These are phyloP conservation scores for Deuterostichococcus epilithicus DNA, from an alignment of 139 green algal genomes.

Conservation along the genomic window DNA sequence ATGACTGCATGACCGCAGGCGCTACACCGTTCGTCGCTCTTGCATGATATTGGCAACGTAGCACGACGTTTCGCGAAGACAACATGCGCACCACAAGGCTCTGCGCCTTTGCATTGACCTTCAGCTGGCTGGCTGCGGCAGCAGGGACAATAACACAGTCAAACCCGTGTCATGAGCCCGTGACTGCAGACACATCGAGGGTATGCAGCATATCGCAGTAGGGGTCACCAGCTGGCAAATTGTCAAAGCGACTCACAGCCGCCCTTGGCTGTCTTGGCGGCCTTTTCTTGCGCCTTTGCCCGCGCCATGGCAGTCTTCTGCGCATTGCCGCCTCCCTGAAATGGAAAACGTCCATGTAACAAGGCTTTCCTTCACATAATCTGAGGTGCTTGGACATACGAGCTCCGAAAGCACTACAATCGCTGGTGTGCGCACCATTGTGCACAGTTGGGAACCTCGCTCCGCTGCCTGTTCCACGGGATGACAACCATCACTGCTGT, in stretches of 20 bases:
- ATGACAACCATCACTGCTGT: too few relatives aligned
- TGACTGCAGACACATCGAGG: neutral
- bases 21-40: neutral
- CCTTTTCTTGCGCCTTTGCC: conserved; percentile 20
- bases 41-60: neutral
- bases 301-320: conserved; percentile 50
- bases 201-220: neutral
- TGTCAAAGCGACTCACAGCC: neutral
- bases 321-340: conserved; percentile 43
- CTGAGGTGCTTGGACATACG: too few relatives aligned
- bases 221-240: neutral
- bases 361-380: too few relatives aligned
- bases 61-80: too few relatives aligned
- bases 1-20: neutral
- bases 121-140: conserved; percentile 40
- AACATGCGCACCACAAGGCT: conserved; percentile 33
- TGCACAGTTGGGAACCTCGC: too few relatives aligned
- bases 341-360: neutral
- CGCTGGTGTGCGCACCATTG: too few relatives aligned
- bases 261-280: conserved; percentile 9
- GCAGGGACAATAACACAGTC: neutral
- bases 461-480: too few relatives aligned
- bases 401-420: too few relatives aligned
- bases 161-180: neutral
- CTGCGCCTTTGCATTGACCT: conserved; percentile 40